Evolutionary conservation across 139 green algal species (phyloP).

Genomic region (Volvox africanus): DNA sequence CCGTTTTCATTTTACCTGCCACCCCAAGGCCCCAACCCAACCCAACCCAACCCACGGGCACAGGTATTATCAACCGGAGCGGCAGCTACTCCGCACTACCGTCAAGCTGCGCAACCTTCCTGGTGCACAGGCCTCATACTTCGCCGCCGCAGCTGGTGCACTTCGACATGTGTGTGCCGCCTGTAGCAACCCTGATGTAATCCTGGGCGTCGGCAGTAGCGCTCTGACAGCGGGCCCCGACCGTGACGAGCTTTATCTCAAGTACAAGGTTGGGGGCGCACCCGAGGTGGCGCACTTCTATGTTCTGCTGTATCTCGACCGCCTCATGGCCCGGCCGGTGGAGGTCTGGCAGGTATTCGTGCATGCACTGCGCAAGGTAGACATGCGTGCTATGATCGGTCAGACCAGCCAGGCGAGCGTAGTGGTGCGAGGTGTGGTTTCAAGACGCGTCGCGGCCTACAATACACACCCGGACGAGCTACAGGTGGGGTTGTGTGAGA

Average conservation of each 20-base stretch:
- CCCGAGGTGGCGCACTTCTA: conserved; percentile 69
- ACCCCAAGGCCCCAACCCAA: neutral
- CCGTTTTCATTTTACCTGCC: too few relatives aligned
- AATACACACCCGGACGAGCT: conserved; percentile 73
- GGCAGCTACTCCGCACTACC: conserved; percentile 60
- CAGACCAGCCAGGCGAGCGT: conserved; percentile 69
- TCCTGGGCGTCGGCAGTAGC: conserved; percentile 50
- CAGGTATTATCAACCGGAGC: conserved; percentile 67
- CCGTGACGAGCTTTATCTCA: conserved; percentile 64
- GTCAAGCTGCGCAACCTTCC: conserved; percentile 53
- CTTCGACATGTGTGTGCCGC: conserved; percentile 48
- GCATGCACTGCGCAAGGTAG: conserved; percentile 70
- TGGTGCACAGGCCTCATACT: conserved; percentile 37
- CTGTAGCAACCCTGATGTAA: conserved; percentile 59
- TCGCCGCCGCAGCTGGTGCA: conserved; percentile 25
- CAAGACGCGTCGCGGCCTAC: conserved; percentile 65
- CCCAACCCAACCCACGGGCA: neutral
- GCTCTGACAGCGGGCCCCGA: conserved; percentile 46
- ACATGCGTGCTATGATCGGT: conserved; percentile 72
- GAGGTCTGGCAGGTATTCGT: conserved; percentile 76
- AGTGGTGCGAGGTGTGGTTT: conserved; percentile 61
- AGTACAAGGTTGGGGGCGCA: conserved; percentile 61
- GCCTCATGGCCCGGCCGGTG: conserved; percentile 60
- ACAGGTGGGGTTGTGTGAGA: conserved; percentile 41
- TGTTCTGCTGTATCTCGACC: conserved; percentile 70